These are phyloP conservation scores for Rosa chinensis DNA, from an alignment of 306 rosid genomes.

Conservation along the genomic window DNA sequence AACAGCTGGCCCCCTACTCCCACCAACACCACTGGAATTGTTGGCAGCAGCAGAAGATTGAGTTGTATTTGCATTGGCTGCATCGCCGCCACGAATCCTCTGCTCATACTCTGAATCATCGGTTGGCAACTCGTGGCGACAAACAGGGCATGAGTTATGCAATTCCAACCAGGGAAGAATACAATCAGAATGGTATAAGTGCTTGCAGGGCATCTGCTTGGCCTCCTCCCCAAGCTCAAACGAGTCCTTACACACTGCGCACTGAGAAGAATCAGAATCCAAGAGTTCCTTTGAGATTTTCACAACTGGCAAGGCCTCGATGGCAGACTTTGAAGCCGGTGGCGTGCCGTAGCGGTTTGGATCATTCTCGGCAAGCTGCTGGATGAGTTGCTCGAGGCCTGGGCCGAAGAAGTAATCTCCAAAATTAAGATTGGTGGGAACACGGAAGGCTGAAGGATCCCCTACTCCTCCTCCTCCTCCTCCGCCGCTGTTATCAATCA, in stretches of 20 bases:
- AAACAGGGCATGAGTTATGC: slow-evolving; percentile 95
- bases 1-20: slow-evolving; percentile 18
- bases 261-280: slow-evolving; percentile 73
- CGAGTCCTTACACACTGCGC: slow-evolving; percentile 90
- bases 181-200: slow-evolving; percentile 78
- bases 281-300: slow-evolving; percentile 56
- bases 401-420: slow-evolving; percentile 96
- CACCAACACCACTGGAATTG: slow-evolving; percentile 1
- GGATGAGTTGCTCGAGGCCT: slow-evolving; percentile 92
- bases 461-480: slow-evolving; percentile 24
- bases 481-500: slow-evolving; percentile 50
- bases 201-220: slow-evolving; percentile 87
- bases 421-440: slow-evolving; percentile 52
- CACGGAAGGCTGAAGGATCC: slow-evolving; percentile 49
- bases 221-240: slow-evolving; percentile 68
- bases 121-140: slow-evolving; percentile 86
- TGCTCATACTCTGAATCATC: slow-evolving; percentile 84
- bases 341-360: slow-evolving; percentile 89
- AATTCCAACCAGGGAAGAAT: slow-evolving; percentile 83
- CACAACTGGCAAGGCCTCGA: slow-evolving; percentile 57
- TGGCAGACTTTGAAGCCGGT: slow-evolving; percentile 68
- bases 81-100: slow-evolving; percentile 33
- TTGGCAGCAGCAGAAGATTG: slow-evolving; percentile 26
- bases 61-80: slow-evolving; percentile 29
- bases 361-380: slow-evolving; percentile 90